Evolutionary conservation across 371 early-diverging fungal species (phyloP), one percentile per base, ranked within the genome.

Genomic region (Actinomortierella wolfii): DNA sequence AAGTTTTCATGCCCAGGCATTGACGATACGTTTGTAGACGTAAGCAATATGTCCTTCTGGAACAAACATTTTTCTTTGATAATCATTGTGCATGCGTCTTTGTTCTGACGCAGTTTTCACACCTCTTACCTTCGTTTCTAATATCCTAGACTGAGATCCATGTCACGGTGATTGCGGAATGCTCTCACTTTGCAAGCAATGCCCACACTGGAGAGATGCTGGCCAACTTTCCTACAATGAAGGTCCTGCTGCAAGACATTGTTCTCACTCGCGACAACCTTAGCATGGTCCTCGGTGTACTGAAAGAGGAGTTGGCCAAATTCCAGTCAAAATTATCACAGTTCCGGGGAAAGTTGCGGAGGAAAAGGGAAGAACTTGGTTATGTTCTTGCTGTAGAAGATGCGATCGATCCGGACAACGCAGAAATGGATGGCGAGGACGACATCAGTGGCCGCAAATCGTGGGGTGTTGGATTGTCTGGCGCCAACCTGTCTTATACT

Each of bases 121-220:
- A 34, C 50, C 46, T 13, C 28, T 41, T 29, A 25, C 48, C 26
- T 17, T 39, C 25, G 55, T n/a, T 23, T 28, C 24, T 48, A 45
- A 71, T 88, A 84, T 56, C 85, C 41, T 68, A 84, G 47, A 84
- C 90, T 5, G 81, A 81, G 25, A 78, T 92, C 9, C 79, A 88
- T 43, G 80, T 92, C 17, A 90, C 89, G 1, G 88, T 92, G 39
- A 83, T 92, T 44, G 92, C 89, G 3, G 92, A 92, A 59, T 87
- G 87, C 66, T 78, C 86, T 18, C 83, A 86, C 59, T 82, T 89
- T 67, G 84, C 85, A 60, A 85, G 86, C 47, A 87, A 86, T 45
- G 74, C 81, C 54, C 80, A 83, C 59, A 78, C 82, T 7, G 81
- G 84, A 62, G 84, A 82, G 26, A 75, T 81, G 46, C 58, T 87